Evolutionary conservation across 2,329 filamentous ascomycete genomes (phyloP), one percentile per base, ranked within the genome.

Genomic region (Alternaria incomplexa): DNA sequence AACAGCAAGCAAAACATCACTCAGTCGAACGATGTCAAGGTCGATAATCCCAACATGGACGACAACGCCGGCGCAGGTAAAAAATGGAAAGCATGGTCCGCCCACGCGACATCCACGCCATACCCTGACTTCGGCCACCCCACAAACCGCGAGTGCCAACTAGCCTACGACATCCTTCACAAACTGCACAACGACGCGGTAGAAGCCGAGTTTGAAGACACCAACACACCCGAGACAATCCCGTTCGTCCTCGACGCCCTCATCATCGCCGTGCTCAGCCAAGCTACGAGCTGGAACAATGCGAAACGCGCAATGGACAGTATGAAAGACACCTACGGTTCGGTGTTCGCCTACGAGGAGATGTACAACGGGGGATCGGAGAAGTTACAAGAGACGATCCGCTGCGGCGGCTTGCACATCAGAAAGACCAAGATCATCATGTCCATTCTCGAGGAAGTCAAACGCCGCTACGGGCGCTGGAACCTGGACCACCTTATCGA

Each of bases 81-180:
- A 25, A 63, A 63, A 32, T 63, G 61, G 61, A 56, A 60, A 15
- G n/a, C 56, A 2, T 63, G 56, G 56, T 63, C 61, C 51, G 56
- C 50, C 43, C 51, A 63, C 36, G 61, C 61, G 17, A 50, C 44
- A 17, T 51, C 61, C 15, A 60, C 61, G 6, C 61, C 61, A 8
- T 63, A 51, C 30, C 56, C 56, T 5, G 20, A 63, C n/a, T 63
- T 63, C 40, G 45, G 46, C 4, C 56, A 56, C 26, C 56, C 61
- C 5, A 56, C 61, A 8, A 45, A 28, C 26, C 56, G 45, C 28
- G 56, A 63, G 28, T 63, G 61, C 50, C 51, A 56, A 13, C n/a
- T 52, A 22, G 61, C 61, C 20, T 52, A 60, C 36, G 36, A 60
- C 15, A 36, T 56, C 7, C 56, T 63, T 12, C 36, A 63, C 50